These are phyloP conservation scores for Syzygium malaccense DNA, from an alignment of 441 rosid genomes.

Conservation along the genomic window DNA sequence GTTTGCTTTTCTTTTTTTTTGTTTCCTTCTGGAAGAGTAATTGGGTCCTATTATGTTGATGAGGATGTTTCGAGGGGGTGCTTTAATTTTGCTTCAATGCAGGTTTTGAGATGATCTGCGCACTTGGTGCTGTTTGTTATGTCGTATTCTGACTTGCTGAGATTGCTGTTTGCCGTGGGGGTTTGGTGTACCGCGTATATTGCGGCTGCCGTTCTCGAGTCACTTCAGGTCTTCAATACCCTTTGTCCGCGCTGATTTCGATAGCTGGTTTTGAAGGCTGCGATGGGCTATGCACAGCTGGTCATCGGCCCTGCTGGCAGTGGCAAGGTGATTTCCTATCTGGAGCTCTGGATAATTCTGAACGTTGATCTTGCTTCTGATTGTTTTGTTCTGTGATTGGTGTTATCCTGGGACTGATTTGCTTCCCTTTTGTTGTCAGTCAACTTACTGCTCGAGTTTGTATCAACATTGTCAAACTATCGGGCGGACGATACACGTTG, in stretches of 20 bases:
- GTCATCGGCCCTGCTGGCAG: conserved; percentile 82
- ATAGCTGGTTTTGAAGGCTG: background rate
- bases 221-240: conserved; percentile 44
- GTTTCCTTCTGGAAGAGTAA: too few species aligned
- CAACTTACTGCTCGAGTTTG: conserved; percentile 81
- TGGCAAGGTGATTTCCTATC: conserved; percentile 48
- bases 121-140: conserved; percentile 26
- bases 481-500: conserved; percentile 56
- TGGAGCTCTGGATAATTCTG: background rate
- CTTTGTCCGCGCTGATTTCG: conserved; percentile 27
- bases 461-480: conserved; percentile 56
- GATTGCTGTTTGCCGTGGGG: conserved; percentile 44
- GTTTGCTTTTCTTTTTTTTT: background rate
- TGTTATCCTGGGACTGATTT: background rate
- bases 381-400: background rate
- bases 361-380: background rate
- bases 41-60: background rate
- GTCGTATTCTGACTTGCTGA: conserved; percentile 45
- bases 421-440: conserved; percentile 26
- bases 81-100: background rate
- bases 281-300: conserved; percentile 82
- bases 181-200: conserved; percentile 86
- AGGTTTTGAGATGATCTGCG: conserved; percentile 1
- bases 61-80: background rate
- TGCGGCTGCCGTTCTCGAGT: conserved; percentile 55